A percentile compares a stretch with the other conserved stretches of the same genome.
phyloP scores from a whole-genome alignment of 2,329 filamentous ascomycete genomes.

The Fusarium xylarioides region DNA sequence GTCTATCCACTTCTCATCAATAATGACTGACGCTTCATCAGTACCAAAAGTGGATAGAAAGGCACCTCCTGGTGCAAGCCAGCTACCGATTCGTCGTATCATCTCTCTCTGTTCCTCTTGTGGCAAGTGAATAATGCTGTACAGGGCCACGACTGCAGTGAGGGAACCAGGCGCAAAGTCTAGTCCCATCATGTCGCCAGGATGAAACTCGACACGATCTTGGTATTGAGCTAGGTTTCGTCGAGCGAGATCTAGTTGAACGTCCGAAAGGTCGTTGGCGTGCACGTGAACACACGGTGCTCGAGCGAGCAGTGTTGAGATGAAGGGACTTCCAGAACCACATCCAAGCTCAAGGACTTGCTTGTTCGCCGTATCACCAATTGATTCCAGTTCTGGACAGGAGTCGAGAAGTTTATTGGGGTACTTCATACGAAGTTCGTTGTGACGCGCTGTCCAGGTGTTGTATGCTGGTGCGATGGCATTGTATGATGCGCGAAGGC shows the following conservation, averaged over 20 bases:
- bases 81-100: neutral
- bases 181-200: slow-evolving; percentile 18
- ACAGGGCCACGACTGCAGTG: slow-evolving; percentile 8
- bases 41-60: slow-evolving; percentile 3
- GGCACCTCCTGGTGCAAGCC: slow-evolving; percentile 11
- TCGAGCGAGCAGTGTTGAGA: neutral
- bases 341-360: slow-evolving; percentile 21
- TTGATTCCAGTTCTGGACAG: neutral
- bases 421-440: neutral
- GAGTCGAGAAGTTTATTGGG: neutral
- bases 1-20: neutral
- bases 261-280: slow-evolving; percentile 14
- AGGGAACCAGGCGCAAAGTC: slow-evolving; percentile 2
- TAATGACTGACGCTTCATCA: neutral
- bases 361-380: neutral
- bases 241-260: slow-evolving; percentile 7
- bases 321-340: slow-evolving; percentile 9
- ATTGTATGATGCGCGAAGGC: slow-evolving; percentile 8
- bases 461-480: slow-evolving; percentile 19
- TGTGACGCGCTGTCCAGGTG: slow-evolving; percentile 12
- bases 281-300: neutral
- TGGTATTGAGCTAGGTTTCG: neutral
- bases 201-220: neutral
- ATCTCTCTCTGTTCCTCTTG: slow-evolving; percentile 12
- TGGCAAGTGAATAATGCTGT: slow-evolving; percentile 19